phyloP scores from a whole-genome alignment of 2,329 filamentous ascomycete genomes.

The Penicillium sclerotiorum region DNA sequence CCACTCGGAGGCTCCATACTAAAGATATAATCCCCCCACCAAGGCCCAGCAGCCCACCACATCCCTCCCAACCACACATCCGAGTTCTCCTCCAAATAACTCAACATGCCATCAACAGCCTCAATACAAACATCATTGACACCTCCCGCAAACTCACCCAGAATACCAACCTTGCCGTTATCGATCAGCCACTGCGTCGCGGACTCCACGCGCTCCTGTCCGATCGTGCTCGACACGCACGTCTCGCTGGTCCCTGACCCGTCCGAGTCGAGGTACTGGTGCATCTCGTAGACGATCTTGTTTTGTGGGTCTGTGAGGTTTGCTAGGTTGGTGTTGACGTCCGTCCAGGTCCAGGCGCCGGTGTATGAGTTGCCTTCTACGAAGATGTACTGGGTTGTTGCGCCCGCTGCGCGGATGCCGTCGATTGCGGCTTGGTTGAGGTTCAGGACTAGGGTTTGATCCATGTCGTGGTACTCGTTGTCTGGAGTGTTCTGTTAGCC shows the following conservation, averaged over 20 bases:
- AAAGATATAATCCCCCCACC: slow-evolving; percentile 54
- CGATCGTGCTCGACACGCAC: slow-evolving; percentile 58
- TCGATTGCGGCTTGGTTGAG: slow-evolving; percentile 68
- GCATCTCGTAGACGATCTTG: slow-evolving; percentile 64
- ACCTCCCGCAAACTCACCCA: slow-evolving; percentile 60
- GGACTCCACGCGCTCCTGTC: slow-evolving; percentile 52
- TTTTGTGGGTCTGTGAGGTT: slow-evolving; percentile 55
- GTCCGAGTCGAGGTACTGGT: slow-evolving; percentile 63
- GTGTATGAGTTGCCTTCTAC: slow-evolving; percentile 59
- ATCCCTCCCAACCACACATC: slow-evolving; percentile 62
- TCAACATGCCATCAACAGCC: slow-evolving; percentile 56
- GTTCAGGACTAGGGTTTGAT: slow-evolving; percentile 59
- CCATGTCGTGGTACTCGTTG: slow-evolving; percentile 68
- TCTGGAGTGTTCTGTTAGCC: slow-evolving; percentile 40
- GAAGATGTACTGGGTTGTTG: slow-evolving; percentile 61
- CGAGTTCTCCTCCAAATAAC: slow-evolving; percentile 56
- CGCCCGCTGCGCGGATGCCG: slow-evolving; percentile 62
- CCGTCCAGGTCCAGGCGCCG: slow-evolving; percentile 54
- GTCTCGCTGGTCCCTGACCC: slow-evolving; percentile 54
- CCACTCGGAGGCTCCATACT: slow-evolving; percentile 34
- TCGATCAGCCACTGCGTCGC: slow-evolving; percentile 54
- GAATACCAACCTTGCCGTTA: slow-evolving; percentile 58
- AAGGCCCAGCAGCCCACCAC: slow-evolving; percentile 63
- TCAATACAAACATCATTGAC: slow-evolving; percentile 50
- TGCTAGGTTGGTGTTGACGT: slow-evolving; percentile 47